Base-by-base conservation (phyloP, 2,329 filamentous ascomycete species). In the Ophiobolus disseminans region DNA sequence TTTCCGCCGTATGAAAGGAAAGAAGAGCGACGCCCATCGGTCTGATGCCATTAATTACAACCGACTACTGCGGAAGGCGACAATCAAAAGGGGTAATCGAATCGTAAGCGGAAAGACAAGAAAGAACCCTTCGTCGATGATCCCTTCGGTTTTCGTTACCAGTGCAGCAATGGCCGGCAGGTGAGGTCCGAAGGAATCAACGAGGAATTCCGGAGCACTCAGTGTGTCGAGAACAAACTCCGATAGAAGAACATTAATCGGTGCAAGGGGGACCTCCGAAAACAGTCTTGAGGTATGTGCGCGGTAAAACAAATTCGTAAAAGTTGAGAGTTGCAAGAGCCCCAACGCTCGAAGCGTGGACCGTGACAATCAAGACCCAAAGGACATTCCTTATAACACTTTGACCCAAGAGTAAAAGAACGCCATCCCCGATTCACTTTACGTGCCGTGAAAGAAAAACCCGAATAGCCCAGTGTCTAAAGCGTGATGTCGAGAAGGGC, bases 41-140 rank as follows among this genome's bases (percentile, higher is more conserved):
- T 63, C 62, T 61, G 62, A 65, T 69, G 63, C 68, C 68, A 71
- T 70, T 72, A 72, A 72, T 71, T 73, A 73, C 67, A 70, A 63
- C 51, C 65, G 58, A 57, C 48, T 62, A 60, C 37, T 51, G 61
- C 53, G 53, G 48, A 68, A 62, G 58, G 60, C 54, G 50, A 52
- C 41, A 49, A 59, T 64, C 49, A 43, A 65, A 62, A 49, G 14
- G 28, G 56, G 50, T 48, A 61, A 61, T 40, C 55, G 60, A 58
- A 49, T 69, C 61, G 58, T 66, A 37, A 65, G 48, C 53, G 43
- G 40, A 53, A 61, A 21, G 32, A 58, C 48, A 60, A 57, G 61
- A 55, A 42, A 19, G 31, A 32, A 45, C 50, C 45, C 52, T 58
- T 44, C 40, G 37, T 34, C 32, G 45, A 40, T 44, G 41, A n/a